Evolutionary conservation across 805 yeast species (phyloP).

Genomic region (Spencermartinsiella europaea): DNA sequence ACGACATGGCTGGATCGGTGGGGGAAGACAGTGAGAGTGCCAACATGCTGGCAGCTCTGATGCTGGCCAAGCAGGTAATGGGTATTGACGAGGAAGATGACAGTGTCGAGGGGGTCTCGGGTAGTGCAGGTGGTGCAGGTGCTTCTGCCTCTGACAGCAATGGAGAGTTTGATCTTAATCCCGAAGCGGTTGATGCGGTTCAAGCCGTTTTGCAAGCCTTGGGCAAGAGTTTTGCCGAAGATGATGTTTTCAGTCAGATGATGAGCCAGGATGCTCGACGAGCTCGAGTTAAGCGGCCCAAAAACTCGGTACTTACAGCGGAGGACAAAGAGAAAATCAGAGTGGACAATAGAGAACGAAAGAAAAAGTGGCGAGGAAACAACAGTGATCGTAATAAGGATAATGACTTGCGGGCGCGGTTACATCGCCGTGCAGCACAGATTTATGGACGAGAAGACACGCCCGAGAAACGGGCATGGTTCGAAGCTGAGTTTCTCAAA

Average conservation of each 20-base stretch:
- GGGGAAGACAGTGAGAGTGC: slow-evolving; percentile 3
- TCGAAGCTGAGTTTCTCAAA: slow-evolving; percentile 62
- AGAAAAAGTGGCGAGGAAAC: slow-evolving; percentile 77
- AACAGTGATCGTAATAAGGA: slow-evolving; percentile 80
- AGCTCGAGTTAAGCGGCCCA: background rate
- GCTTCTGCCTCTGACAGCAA: slow-evolving; percentile 20
- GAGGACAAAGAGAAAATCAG: slow-evolving; percentile 52
- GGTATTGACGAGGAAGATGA: slow-evolving; percentile 6
- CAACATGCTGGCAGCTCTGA: slow-evolving; percentile 31
- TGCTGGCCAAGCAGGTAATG: slow-evolving; percentile 33
- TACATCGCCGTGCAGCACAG: slow-evolving; percentile 62
- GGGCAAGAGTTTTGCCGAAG: slow-evolving; percentile 4
- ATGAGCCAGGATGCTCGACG: background rate
- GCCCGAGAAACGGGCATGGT: slow-evolving; percentile 59
- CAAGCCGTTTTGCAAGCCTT: slow-evolving; percentile 24
- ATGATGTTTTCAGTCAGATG: background rate
- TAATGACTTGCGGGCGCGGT: slow-evolving; percentile 76
- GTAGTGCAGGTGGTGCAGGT: slow-evolving; percentile 4
- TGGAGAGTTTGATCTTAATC: slow-evolving; percentile 5
- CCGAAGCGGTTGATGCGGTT: slow-evolving; percentile 24
- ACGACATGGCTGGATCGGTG: background rate
- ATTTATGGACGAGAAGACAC: slow-evolving; percentile 61
- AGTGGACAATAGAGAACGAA: slow-evolving; percentile 67
- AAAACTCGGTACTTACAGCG: slow-evolving; percentile 20
- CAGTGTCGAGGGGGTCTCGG: too few species aligned